Evolutionary conservation across 768 basidiomycete genomes (phyloP), one percentile per base, ranked within the genome.

Genomic region (Suillus sp.): DNA sequence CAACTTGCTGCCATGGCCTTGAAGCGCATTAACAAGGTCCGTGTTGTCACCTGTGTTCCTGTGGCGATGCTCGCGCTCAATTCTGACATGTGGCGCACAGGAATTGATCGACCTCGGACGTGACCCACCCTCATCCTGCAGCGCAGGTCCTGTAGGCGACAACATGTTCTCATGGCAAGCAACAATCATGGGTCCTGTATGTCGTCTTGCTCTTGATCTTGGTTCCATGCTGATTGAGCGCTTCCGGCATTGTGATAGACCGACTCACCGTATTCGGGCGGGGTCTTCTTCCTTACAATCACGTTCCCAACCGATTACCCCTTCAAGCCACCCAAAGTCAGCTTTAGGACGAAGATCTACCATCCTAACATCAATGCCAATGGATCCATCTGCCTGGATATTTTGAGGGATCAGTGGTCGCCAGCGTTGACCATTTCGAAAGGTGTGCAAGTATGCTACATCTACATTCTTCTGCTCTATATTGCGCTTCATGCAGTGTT

Each of bases 331-430:
- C 97, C 97, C 79, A 99, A 99, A 86, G 95, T 99, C 80, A 91
- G 91, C 83, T 99, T 99, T 79, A 96, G 95, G 69, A 99, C 97
- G 74, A 98, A 97, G 92, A 98, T 98, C 71, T 99, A 98, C 78
- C 96, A 99, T 79, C 96, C 96, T 40, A 99, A 99, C 84, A 98
- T 99, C 95, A 99, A 99, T 77, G 93, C 96, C 70, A 99, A 99
- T 73, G 97, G 97, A 47, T 96, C 94, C 67, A 99, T 99, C 78
- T 99, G 96, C 78, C 81, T 99, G 71, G 97, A 99, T 78, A 99
- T 99, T 74, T 81, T 99, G 75, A 85, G 96, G 78, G 97, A 99
- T 78, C 97, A 99, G 76, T 99, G 97, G 97, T 95, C 93, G 66
- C 97, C 97, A 56, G 97, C 97, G 51, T 81, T 99, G 82, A 99